Conservation (phyloP, 352 stramenopile genomes). For the Phytophthora fragariae region DNA sequence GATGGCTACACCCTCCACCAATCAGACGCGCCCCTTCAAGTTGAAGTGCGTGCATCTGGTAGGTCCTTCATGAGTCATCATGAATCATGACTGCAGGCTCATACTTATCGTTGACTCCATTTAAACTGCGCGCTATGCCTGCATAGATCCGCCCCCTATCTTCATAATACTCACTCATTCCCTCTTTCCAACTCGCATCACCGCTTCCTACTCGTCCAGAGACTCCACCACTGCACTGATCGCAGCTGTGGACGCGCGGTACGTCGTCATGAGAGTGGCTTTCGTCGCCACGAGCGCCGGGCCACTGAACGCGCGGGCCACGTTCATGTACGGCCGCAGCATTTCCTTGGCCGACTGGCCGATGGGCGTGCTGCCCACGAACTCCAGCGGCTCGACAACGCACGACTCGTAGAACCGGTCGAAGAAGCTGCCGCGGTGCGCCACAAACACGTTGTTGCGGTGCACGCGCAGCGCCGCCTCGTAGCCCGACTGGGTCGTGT, state of each 20-base stretch:
- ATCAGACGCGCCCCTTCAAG: neutral
- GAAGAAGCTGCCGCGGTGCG: slow-evolving; percentile 71
- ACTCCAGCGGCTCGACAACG: slow-evolving; percentile 77
- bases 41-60: neutral
- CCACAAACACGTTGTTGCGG: slow-evolving; percentile 83
- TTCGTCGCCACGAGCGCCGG: slow-evolving; percentile 72
- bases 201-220: slow-evolving; percentile 49
- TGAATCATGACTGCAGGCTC: slow-evolving; percentile 5
- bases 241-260: slow-evolving; percentile 71
- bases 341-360: slow-evolving; percentile 63
- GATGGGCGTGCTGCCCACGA: slow-evolving; percentile 69
- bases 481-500: slow-evolving; percentile 73
- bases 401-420: slow-evolving; percentile 77
- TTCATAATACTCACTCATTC: neutral
- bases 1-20: slow-evolving; percentile 29
- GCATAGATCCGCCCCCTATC: neutral
- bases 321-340: slow-evolving; percentile 69
- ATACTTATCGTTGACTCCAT: slow-evolving; percentile 27
- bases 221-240: slow-evolving; percentile 72
- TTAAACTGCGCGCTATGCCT: slow-evolving; percentile 1
- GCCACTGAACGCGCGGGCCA: slow-evolving; percentile 74
- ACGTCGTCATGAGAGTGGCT: slow-evolving; percentile 76
- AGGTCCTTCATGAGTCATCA: neutral
- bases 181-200: neutral
- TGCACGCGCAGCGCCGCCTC: slow-evolving; percentile 69